Evolutionary conservation across 306 rosid genomes (phyloP).

Genomic region (Fragaria vesca): DNA sequence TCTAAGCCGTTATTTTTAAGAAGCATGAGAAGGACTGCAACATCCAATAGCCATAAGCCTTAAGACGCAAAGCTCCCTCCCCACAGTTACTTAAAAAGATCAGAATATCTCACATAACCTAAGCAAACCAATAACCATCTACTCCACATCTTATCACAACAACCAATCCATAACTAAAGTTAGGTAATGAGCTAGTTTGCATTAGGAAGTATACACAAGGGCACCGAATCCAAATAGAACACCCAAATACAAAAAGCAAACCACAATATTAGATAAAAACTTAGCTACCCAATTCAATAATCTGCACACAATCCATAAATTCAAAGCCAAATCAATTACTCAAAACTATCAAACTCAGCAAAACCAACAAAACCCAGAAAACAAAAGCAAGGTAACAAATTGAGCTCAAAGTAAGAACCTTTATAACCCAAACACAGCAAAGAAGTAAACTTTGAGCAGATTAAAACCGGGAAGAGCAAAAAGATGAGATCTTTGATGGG

Average conservation of each 20-base stretch:
- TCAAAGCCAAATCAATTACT: not conserved
- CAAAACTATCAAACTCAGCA: not conserved
- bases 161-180: not conserved
- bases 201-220: not conserved
- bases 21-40: not conserved
- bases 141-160: not conserved
- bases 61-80: not conserved
- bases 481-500: not conserved
- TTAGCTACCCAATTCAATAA: not conserved
- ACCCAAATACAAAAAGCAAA: no score
- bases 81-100: not conserved
- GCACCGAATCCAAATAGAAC: not conserved
- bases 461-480: not conserved
- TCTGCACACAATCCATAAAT: not conserved
- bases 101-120: not conserved
- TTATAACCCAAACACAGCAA: not conserved
- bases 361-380: not conserved
- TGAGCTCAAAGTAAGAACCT: not conserved
- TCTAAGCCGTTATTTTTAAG: not conserved
- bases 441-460: not conserved
- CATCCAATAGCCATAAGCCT: no score
- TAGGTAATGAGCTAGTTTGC: not conserved
- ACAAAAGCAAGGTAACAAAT: not conserved
- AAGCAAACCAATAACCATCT: not conserved
- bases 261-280: not conserved